A percentile compares a stretch with the other conserved stretches of the same genome.
phyloP scores from a whole-genome alignment of 179 eudicot species.

The Carnegiea gigantea region DNA sequence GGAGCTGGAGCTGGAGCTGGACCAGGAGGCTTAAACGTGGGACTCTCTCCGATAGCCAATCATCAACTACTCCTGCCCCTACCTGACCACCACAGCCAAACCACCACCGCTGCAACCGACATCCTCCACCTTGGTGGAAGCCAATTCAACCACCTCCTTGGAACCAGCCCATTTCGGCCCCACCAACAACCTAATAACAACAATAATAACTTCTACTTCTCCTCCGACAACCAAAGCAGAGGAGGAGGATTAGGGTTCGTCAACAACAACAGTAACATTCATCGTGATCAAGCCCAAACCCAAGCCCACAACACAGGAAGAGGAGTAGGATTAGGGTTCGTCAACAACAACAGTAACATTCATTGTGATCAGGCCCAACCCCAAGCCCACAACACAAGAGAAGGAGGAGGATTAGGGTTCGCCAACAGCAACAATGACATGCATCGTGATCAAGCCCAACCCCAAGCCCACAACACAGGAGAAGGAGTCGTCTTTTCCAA shows the following conservation, averaged over 20 bases:
- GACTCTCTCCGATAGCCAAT: constrained; percentile 37
- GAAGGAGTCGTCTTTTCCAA: constrained; percentile 35
- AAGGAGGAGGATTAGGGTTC: constrained; percentile 5
- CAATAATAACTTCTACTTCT: constrained; percentile 25
- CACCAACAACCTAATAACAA: not conserved
- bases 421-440: no score
- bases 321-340: not conserved
- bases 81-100: constrained; percentile 16
- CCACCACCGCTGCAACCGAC: constrained; percentile 22
- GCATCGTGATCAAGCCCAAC: no score
- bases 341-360: no score
- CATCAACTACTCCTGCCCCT: no score
- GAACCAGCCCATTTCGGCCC: constrained; percentile 20
- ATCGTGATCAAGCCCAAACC: no score
- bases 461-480: not conserved
- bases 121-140: constrained; percentile 40
- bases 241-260: no score
- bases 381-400: not conserved
- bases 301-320: not conserved
- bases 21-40: constrained; percentile 33
- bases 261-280: no score
- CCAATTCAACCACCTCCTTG: constrained; percentile 33
- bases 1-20: no score
- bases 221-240: not conserved
- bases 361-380: no score